Conservation (phyloP, 2,329 filamentous ascomycete genomes). For the Clarireedia sp. region DNA sequence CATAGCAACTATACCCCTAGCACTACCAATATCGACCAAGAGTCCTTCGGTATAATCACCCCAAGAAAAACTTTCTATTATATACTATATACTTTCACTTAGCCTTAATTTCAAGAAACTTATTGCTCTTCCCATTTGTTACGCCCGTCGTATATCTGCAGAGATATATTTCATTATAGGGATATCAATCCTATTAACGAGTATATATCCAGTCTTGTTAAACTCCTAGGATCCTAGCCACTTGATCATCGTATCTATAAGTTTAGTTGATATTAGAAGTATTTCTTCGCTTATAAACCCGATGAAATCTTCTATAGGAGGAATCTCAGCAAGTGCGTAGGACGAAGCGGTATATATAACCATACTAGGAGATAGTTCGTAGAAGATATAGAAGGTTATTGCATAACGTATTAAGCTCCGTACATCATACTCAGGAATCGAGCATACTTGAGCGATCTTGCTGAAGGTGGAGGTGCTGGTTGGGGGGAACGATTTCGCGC, state of each 20-base stretch:
- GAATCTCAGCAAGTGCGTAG: not conserved
- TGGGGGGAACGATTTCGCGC: not conserved
- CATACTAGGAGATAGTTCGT: slow-evolving; percentile 4
- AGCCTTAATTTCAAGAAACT: not conserved
- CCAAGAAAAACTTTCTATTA: not conserved
- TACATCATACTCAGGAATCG: not conserved
- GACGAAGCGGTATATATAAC: slow-evolving; percentile 11
- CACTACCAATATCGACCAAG: not conserved
- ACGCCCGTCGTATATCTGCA: not conserved
- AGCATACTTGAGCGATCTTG: not conserved
- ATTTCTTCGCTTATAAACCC: slow-evolving; percentile 6
- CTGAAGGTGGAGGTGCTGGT: not conserved
- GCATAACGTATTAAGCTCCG: slow-evolving; percentile 40
- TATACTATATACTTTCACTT: not conserved
- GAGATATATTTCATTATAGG: not conserved
- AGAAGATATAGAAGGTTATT: slow-evolving; percentile 43
- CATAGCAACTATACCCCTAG: not conserved
- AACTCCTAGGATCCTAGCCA: slow-evolving; percentile 9
- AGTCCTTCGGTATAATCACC: not conserved
- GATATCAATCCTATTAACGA: not conserved
- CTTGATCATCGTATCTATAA: slow-evolving; percentile 11
- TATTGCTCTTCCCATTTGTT: slow-evolving; percentile 5
- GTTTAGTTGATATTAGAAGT: not conserved
- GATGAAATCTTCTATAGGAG: not conserved
- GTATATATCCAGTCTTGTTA: slow-evolving; percentile 5